Conservation (phyloP, 2,329 filamentous ascomycete species). For the Tothia fuscella region DNA sequence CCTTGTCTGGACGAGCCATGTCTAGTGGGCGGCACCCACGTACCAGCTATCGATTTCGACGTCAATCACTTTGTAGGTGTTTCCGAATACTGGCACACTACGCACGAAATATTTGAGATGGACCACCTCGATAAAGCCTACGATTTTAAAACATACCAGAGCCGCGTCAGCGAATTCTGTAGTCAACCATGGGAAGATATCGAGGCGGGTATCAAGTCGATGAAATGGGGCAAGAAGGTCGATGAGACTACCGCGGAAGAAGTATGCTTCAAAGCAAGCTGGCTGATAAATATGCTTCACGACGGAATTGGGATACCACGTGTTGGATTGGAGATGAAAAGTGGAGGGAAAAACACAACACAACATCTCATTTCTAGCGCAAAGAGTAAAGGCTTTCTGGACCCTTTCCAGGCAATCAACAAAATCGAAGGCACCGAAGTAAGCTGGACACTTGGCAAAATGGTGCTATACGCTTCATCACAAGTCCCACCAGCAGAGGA, state of each 20-base stretch:
- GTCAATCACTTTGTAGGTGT: conserved; percentile 97
- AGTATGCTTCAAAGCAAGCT: conserved; percentile 95
- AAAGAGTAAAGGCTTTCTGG: conserved; percentile 63
- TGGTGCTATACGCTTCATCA: conserved; percentile 86
- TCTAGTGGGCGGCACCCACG: conserved; percentile 79
- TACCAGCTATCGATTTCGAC: conserved; percentile 90
- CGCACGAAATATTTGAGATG: conserved; percentile 80
- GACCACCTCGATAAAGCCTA: conserved; percentile 69
- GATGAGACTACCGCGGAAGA: conserved; percentile 63
- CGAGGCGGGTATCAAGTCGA: conserved; percentile 46
- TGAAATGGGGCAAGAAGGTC: conserved; percentile 66
- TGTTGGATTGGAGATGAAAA: conserved; percentile 59
- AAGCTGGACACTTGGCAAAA: conserved; percentile 94
- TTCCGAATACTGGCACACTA: conserved; percentile 98
- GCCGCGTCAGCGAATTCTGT: conserved; percentile 75
- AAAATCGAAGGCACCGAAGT: conserved; percentile 87
- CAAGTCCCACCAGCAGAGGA: conserved; percentile 59
- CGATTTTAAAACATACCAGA: conserved; percentile 81
- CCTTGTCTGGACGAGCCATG: conserved; percentile 76
- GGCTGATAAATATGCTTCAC: conserved; percentile 93
- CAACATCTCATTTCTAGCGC: conserved; percentile 38
- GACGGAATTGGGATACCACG: conserved; percentile 91
- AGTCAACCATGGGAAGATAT: conserved; percentile 72
- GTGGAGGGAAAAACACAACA: conserved; percentile 53
- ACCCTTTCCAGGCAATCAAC: conserved; percentile 85